phyloP scores from a whole-genome alignment of 257 asterid genomes.

The Primulina eburnea region DNA sequence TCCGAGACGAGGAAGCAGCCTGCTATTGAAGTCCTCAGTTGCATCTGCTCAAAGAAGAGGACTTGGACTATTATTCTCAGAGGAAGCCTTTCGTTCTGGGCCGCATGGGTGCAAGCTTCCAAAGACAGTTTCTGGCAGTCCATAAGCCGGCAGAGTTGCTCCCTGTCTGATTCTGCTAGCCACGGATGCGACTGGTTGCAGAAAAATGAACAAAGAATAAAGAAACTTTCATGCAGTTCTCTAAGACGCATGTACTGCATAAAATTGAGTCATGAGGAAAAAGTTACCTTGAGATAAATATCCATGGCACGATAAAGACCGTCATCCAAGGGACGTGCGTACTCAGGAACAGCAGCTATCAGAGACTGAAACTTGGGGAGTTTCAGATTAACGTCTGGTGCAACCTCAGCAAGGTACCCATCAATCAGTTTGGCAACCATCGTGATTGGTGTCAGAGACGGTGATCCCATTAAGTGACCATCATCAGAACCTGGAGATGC shows the following conservation, averaged over 20 bases:
- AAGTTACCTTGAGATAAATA: slow-evolving; percentile 78
- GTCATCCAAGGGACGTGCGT: slow-evolving; percentile 90
- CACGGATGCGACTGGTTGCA: slow-evolving; percentile 88
- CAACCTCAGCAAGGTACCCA: slow-evolving; percentile 94
- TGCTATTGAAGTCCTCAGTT: slow-evolving; percentile 83
- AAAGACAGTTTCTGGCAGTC: slow-evolving; percentile 98
- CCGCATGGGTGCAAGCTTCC: slow-evolving; percentile 98
- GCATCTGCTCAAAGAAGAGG: slow-evolving; percentile 97
- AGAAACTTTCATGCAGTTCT: neutral
- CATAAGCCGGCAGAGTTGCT: slow-evolving; percentile 85
- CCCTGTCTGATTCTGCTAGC: slow-evolving; percentile 82
- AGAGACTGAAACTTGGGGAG: slow-evolving; percentile 83
- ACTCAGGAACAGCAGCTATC: slow-evolving; percentile 88
- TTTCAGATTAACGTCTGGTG: slow-evolving; percentile 86
- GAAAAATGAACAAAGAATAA: slow-evolving; percentile 1
- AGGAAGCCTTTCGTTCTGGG: slow-evolving; percentile 91
- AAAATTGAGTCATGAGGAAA: slow-evolving; percentile 1
- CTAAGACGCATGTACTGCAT: neutral
- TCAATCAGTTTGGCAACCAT: slow-evolving; percentile 89
- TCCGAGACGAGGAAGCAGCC: slow-evolving; percentile 95
- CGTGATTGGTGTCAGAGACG: slow-evolving; percentile 84
- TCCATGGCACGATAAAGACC: slow-evolving; percentile 96
- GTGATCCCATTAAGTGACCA: slow-evolving; percentile 68
- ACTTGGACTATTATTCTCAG: slow-evolving; percentile 83
- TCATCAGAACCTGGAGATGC: slow-evolving; percentile 86